phyloP scores from a whole-genome alignment of 441 rosid species.

The Pelargonium cotyledonis region DNA sequence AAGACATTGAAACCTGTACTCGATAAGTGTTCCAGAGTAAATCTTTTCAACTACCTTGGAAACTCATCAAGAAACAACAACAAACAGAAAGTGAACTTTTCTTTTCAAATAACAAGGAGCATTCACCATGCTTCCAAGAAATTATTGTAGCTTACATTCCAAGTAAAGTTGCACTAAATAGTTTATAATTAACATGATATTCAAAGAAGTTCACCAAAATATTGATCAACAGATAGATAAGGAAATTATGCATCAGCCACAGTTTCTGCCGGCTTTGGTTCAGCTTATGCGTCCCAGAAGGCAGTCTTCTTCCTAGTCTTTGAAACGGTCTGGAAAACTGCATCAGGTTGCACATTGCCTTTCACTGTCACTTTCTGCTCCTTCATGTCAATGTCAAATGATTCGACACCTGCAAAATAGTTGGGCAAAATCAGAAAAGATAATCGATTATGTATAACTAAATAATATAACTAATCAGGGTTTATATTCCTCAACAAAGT shows the following conservation, averaged over 20 bases:
- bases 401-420: constrained; percentile 53
- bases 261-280: constrained; percentile 16
- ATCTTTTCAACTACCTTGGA: not conserved
- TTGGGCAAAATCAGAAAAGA: not conserved
- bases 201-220: not conserved
- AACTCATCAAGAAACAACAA: not conserved
- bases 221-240: not conserved
- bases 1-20: not conserved
- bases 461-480: not conserved
- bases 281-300: constrained; percentile 48
- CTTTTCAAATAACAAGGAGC: not conserved
- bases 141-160: not conserved
- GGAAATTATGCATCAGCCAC: not conserved
- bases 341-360: constrained; percentile 77
- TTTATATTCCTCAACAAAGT: not conserved
- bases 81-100: not conserved
- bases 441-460: not conserved
- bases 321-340: constrained; percentile 70
- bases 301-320: constrained; percentile 80
- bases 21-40: not conserved
- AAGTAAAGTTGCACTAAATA: not conserved
- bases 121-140: not conserved
- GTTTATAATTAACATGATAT: not conserved
- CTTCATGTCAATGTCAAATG: constrained; percentile 64
- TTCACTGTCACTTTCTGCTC: constrained; percentile 83